Percentiles rank a stretch among this genome's conserved stretches.
Evolutionary conservation across 257 asterid species (phyloP).

Genomic region (Solanum paucissectum): DNA sequence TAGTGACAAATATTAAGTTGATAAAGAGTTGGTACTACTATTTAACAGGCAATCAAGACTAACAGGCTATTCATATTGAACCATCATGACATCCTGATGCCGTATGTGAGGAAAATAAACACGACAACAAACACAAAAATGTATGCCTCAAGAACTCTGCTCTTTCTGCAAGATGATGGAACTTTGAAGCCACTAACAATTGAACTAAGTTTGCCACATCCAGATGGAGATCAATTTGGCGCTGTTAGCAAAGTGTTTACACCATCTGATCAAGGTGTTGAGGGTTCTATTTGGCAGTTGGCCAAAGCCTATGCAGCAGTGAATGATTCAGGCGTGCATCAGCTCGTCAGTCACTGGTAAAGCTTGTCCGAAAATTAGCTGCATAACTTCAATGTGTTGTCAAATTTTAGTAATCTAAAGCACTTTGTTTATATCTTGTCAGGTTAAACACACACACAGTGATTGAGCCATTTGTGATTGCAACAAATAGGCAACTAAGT

Average conservation of each 20-base stretch:
- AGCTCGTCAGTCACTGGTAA: conserved; percentile 19
- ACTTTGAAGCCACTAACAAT: conserved; percentile 14
- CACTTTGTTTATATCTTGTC: neutral
- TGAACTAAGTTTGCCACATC: conserved; percentile 16
- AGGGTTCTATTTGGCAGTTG: conserved; percentile 9
- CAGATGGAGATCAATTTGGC: conserved; percentile 11
- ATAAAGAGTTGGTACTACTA: neutral
- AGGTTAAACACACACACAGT: conserved; percentile 53
- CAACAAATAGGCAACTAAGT: conserved; percentile 49
- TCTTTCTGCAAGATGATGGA: conserved; percentile 10
- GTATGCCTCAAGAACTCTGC: conserved; percentile 14
- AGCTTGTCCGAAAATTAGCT: neutral
- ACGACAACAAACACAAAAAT: conserved; percentile 5
- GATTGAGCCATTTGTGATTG: conserved; percentile 61
- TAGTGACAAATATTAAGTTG: neutral
- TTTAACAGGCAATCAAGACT: conserved; percentile 5
- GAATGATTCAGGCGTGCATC: conserved; percentile 18
- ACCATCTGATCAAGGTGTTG: conserved; percentile 12
- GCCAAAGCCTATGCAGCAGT: conserved; percentile 23
- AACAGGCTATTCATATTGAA: conserved; percentile 13
- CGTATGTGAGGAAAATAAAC: conserved; percentile 15
- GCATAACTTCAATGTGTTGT: neutral
- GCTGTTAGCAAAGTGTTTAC: conserved; percentile 13
- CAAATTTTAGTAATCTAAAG: neutral
- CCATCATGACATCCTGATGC: conserved; percentile 14